A percentile compares a stretch with the other conserved stretches of the same genome.
phyloP scores from a whole-genome alignment of 2,329 filamentous ascomycete genomes.

The Aulographum hederae region DNA sequence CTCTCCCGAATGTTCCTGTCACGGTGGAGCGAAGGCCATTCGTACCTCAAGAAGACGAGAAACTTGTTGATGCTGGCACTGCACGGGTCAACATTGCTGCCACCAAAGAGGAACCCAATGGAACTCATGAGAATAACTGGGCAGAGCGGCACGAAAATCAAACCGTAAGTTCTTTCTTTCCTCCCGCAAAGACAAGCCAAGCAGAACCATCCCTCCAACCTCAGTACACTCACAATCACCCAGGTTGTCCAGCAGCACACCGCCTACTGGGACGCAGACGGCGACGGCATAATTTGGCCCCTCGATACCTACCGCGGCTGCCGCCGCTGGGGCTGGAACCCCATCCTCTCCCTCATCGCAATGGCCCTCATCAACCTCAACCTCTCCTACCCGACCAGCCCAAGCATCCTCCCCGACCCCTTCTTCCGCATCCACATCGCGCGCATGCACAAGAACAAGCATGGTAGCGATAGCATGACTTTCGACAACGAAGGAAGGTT shows the following conservation, averaged over 20 bases:
- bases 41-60: slow-evolving; percentile 7
- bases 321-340: slow-evolving; percentile 25
- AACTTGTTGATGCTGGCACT: slow-evolving; percentile 15
- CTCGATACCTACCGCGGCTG: slow-evolving; percentile 31
- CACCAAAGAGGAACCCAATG: slow-evolving; percentile 20
- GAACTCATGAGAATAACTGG: slow-evolving; percentile 22
- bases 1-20: neutral
- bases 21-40: slow-evolving; percentile 8
- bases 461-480: slow-evolving; percentile 22
- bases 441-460: slow-evolving; percentile 24
- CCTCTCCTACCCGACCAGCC: slow-evolving; percentile 30
- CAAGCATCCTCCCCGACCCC: slow-evolving; percentile 24
- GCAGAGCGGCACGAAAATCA: slow-evolving; percentile 19
- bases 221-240: too few relatives aligned
- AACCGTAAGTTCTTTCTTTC: slow-evolving; percentile 9
- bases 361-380: slow-evolving; percentile 29
- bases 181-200: neutral
- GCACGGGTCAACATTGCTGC: slow-evolving; percentile 24
- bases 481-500: slow-evolving; percentile 29
- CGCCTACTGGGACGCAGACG: slow-evolving; percentile 32
- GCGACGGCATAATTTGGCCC: slow-evolving; percentile 35
- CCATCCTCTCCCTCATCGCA: slow-evolving; percentile 24
- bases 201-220: neutral
- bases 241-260: slow-evolving; percentile 34
- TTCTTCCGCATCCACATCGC: slow-evolving; percentile 22